Percentiles rank a stretch among this genome's conserved stretches.
Evolutionary conservation across 2,329 filamentous ascomycete species (phyloP).

Genomic region (Aureobasidium sp.): DNA sequence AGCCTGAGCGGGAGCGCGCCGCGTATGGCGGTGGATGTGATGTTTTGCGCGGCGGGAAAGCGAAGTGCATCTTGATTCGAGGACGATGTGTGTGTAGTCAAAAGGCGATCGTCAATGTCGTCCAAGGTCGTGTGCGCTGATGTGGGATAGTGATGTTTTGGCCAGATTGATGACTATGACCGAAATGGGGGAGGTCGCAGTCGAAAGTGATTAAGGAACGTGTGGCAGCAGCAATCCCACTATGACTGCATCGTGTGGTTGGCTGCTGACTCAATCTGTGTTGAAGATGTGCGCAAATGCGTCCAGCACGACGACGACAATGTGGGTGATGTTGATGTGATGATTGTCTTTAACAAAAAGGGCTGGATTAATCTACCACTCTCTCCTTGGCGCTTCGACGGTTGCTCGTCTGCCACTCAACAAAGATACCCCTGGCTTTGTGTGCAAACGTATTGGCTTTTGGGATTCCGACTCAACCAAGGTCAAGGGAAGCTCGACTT

Average conservation of each 20-base stretch:
- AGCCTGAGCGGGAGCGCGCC: constrained; percentile 47
- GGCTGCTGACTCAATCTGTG: background rate
- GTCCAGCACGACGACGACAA: background rate
- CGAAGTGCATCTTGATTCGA: constrained; percentile 65
- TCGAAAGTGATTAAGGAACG: background rate
- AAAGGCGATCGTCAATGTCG: constrained; percentile 12
- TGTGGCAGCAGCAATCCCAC: background rate
- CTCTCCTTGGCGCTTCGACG: constrained; percentile 11
- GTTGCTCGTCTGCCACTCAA: constrained; percentile 6
- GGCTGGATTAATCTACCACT: background rate
- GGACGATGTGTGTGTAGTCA: background rate
- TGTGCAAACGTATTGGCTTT: no score
- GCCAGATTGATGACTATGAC: background rate
- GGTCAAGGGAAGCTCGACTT: no score
- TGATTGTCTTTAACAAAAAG: background rate
- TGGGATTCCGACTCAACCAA: no score
- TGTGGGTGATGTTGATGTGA: background rate
- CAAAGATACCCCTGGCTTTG: background rate
- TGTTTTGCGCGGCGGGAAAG: constrained; percentile 75
- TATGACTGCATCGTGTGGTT: constrained; percentile 12
- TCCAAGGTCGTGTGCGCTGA: background rate
- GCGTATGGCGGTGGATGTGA: constrained; percentile 69
- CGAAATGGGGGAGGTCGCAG: constrained; percentile 1
- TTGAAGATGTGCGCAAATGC: background rate
- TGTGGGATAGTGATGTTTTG: background rate